Conservation (phyloP, 2,329 filamentous ascomycete species). For the Arachnomyces sp. region DNA sequence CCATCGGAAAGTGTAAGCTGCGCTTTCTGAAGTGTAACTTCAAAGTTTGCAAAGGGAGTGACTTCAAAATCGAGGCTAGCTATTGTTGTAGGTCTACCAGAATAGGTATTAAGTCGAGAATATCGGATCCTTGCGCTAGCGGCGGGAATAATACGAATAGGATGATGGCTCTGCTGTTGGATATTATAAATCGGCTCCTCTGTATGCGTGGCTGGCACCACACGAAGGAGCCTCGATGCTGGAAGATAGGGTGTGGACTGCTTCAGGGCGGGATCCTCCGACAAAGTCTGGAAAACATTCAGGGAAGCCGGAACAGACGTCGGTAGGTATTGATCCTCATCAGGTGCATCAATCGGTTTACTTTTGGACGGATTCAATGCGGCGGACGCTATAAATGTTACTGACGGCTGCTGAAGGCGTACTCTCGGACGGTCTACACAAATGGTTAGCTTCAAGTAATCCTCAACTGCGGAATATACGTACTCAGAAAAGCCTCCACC, state of each 20-base stretch:
- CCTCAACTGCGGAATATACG: conserved; percentile 10
- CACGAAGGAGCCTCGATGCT: conserved; percentile 50
- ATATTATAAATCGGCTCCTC: conserved; percentile 48
- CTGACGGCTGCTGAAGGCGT: conserved; percentile 48
- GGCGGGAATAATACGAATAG: conserved; percentile 49
- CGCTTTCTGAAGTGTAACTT: conserved; percentile 43
- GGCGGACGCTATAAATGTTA: conserved; percentile 47
- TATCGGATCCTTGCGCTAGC: conserved; percentile 51
- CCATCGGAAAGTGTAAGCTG: conserved; percentile 42
- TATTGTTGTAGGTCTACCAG: conserved; percentile 40
- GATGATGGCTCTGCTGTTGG: conserved; percentile 44
- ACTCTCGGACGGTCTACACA: conserved; percentile 37
- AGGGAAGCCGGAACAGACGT: conserved; percentile 49
- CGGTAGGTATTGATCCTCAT: conserved; percentile 46
- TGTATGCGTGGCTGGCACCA: conserved; percentile 44
- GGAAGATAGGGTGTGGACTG: conserved; percentile 46
- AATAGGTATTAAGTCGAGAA: conserved; percentile 39
- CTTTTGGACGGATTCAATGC: conserved; percentile 38
- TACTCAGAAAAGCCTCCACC: conserved; percentile 35
- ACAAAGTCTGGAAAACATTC: conserved; percentile 51
- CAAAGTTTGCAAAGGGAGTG: conserved; percentile 44
- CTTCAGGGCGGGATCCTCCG: conserved; percentile 41
- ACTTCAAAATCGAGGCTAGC: conserved; percentile 51
- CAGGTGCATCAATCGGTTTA: conserved; percentile 15
- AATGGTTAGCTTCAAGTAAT: conserved; percentile 10